Evolutionary conservation across 768 basidiomycete species (phyloP).

Genomic region (Guyanaporus albipodus): DNA sequence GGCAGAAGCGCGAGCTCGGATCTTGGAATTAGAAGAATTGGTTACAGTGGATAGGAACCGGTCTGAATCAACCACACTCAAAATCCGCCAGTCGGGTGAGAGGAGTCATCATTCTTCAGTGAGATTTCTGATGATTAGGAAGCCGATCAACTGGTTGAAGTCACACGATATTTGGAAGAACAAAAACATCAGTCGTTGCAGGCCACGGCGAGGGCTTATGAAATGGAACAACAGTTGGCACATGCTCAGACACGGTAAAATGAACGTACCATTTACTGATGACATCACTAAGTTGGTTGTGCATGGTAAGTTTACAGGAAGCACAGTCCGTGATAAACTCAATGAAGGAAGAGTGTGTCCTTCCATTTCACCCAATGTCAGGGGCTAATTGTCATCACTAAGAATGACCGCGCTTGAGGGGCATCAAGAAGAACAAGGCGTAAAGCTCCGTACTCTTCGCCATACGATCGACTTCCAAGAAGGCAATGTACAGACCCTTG

Average conservation of each 20-base stretch:
- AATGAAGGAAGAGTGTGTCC: conserved; percentile 29
- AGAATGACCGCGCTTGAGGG: conserved; percentile 25
- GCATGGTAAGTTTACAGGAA: conserved; percentile 24
- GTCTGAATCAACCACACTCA: conserved; percentile 17
- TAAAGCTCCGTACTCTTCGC: conserved; percentile 29
- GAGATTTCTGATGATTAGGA: conserved; percentile 14
- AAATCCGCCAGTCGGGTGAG: conserved; percentile 28
- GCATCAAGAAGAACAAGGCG: conserved; percentile 20
- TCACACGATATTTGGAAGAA: conserved; percentile 24
- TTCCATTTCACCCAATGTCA: conserved; percentile 22
- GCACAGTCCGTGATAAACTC: conserved; percentile 23
- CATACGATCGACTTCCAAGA: conserved; percentile 31
- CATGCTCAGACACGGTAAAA: conserved; percentile 23
- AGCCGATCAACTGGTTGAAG: conserved; percentile 22
- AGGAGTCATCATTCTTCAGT: neutral
- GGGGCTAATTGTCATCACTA: conserved; percentile 7
- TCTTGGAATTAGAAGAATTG: conserved; percentile 35
- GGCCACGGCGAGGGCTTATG: conserved; percentile 16
- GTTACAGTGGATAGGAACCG: conserved; percentile 20
- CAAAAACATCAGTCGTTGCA: conserved; percentile 29
- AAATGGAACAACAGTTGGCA: conserved; percentile 27
- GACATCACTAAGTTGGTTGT: conserved; percentile 11
- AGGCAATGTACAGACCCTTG: conserved; percentile 22
- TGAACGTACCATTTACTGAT: neutral
- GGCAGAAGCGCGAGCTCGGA: conserved; percentile 38